Base-by-base conservation (phyloP, 23 red algal species). In the Gracilaria gracilis region DNA sequence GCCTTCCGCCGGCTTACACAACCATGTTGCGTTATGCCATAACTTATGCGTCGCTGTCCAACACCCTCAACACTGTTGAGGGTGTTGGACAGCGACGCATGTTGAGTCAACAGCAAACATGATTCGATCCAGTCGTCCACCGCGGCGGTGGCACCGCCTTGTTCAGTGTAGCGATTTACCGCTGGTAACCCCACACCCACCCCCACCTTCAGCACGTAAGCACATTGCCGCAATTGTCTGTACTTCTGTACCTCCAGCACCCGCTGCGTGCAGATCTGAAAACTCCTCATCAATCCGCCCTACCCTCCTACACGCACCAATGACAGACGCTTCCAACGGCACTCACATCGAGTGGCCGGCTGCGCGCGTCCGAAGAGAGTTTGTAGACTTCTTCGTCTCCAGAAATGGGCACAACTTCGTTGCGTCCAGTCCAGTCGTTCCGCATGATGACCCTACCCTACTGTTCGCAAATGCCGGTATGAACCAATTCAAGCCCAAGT, bases 401-500 rank as follows among this genome's bases (percentile, higher is more conserved):
- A 64, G 57, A n/a, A 84, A 89, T 31, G 72, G 49, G 47, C 96
- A 98, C 83, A 80, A 80, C 0, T 93, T 98, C 37, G 79, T 94
- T 64, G 54, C 82, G 49, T 98, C 96, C 9, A 86, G 84, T 32
- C 89, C 96, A 78, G 95, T 95, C 0, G 93, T 99, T 24, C 97
- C 97, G 1, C 89, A 95, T 83, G 97, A 99, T 44, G 97, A 99
- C 76, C 94, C 94, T 24, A 99, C 97, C 24, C 87, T 99, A 37
- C 73, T 99, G 17, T 99, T 99, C 66, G 90, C 95, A 11, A 99
- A 99, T 82, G 97, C 97, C 37, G 97, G 97, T 27, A 99, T 99
- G 97, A 99, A 99, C 69, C 97, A 99, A 88, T 99, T 96, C 73
- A 99, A 99, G 93, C 94, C 97, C 3, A 83, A 95, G 31, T 99